A percentile compares a stretch with the other conserved stretches of the same genome.
These are phyloP conservation scores for Marasmius oreades DNA, from an alignment of 1,284 basidiomycete genomes.

Conservation along the genomic window DNA sequence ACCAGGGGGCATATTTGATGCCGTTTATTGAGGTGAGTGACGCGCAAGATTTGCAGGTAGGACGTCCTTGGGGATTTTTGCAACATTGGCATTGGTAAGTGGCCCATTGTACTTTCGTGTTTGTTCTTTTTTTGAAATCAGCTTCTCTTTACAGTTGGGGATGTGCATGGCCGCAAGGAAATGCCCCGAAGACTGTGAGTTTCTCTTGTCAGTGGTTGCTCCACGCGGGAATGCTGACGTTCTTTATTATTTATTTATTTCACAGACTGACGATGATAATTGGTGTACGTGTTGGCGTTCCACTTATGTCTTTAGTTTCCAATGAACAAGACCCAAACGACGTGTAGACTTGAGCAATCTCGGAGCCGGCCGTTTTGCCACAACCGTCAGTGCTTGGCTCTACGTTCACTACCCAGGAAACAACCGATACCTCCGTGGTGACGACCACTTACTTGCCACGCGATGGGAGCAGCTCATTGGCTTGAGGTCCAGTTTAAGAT, in stretches of 20 bases:
- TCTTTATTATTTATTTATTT: conserved; percentile 9
- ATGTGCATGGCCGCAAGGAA: conserved; percentile 42
- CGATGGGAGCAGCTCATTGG: conserved; percentile 41
- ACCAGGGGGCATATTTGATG: conserved; percentile 38
- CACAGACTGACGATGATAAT: conserved; percentile 33
- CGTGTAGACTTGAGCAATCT: conserved; percentile 36
- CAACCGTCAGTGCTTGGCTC: conserved; percentile 41
- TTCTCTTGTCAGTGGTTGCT: neutral
- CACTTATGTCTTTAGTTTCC: neutral
- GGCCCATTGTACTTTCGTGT: too few relatives aligned
- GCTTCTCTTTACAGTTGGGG: conserved; percentile 34
- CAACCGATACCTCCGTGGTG: conserved; percentile 37
- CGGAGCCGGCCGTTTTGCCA: conserved; percentile 32
- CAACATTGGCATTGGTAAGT: conserved; percentile 46
- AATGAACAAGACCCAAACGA: neutral
- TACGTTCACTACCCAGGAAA: conserved; percentile 38
- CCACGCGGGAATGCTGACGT: conserved; percentile 7
- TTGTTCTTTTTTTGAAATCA: too few relatives aligned
- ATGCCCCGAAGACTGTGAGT: conserved; percentile 34
- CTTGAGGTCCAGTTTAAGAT: conserved; percentile 34
- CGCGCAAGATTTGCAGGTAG: conserved; percentile 24
- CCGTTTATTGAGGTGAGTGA: conserved; percentile 41
- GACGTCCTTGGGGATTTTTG: conserved; percentile 28
- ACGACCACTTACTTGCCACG: conserved; percentile 38
- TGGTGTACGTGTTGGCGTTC: conserved; percentile 26